These are phyloP conservation scores for Dactylellina haptotyla DNA, from an alignment of 2,329 filamentous ascomycete genomes.

Conservation along the genomic window DNA sequence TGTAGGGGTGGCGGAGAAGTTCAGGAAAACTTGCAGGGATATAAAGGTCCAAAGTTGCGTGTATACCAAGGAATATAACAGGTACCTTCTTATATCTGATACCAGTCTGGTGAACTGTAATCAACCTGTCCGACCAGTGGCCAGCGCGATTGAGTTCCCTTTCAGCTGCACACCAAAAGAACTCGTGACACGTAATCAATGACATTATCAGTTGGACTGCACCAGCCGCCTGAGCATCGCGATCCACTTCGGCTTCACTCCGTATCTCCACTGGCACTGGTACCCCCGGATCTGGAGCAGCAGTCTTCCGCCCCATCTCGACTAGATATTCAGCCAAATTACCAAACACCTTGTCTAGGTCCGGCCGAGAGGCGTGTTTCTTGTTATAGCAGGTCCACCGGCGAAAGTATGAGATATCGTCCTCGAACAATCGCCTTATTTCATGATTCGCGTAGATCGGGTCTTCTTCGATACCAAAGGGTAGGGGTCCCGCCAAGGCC, in stretches of 20 bases:
- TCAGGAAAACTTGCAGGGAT: neutral
- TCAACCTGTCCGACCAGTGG: neutral
- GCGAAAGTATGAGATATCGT: constrained; percentile 24
- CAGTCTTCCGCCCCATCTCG: constrained; percentile 5
- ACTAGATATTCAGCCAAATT: constrained; percentile 24
- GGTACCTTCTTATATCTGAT: constrained; percentile 21
- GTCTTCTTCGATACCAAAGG: neutral
- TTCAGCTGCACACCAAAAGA: constrained; percentile 35
- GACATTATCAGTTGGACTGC: constrained; percentile 24
- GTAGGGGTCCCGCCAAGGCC: neutral
- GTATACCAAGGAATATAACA: constrained; percentile 35
- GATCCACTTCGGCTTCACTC: neutral
- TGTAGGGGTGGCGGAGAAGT: neutral
- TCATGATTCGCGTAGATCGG: neutral
- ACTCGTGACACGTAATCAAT: constrained; percentile 40
- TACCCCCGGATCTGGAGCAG: neutral
- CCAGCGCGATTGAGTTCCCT: constrained; percentile 4
- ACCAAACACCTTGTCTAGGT: constrained; percentile 20
- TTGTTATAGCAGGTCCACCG: constrained; percentile 43
- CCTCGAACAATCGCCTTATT: neutral
- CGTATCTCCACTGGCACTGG: neutral
- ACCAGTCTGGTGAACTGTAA: neutral
- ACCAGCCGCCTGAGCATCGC: neutral
- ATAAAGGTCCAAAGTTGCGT: constrained; percentile 13
- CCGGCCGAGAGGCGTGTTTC: neutral